Evolutionary conservation across 176 grass and related monocot species (phyloP).

Genomic region (Elaeis guineensis): DNA sequence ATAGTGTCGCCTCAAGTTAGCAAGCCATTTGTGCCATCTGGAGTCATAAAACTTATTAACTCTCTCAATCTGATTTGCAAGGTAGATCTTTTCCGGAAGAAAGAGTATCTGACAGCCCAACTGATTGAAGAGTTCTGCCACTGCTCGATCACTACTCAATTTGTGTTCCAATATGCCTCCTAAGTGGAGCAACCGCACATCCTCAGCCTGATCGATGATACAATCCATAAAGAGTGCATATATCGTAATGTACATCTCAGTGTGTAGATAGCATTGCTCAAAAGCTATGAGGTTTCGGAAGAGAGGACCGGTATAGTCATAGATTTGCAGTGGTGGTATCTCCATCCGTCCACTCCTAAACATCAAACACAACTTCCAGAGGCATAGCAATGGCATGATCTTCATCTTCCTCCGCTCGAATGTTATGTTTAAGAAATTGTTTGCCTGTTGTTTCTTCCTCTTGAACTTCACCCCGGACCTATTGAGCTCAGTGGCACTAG

Average conservation of each 20-base stretch:
- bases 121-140: background rate
- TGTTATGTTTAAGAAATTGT: constrained; percentile 10
- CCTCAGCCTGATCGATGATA: constrained; percentile 8
- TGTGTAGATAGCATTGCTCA: constrained; percentile 19
- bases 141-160: background rate
- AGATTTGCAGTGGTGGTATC: constrained; percentile 31
- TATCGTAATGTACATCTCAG: background rate
- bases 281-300: constrained; percentile 11
- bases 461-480: constrained; percentile 22
- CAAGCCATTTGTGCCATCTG: too few relatives aligned
- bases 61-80: background rate
- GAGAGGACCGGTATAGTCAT: constrained; percentile 14
- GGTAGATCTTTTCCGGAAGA: constrained; percentile 5
- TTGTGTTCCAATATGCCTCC: constrained; percentile 13
- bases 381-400: too few relatives aligned
- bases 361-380: too few relatives aligned
- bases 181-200: constrained; percentile 23
- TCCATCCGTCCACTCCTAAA: constrained; percentile 4
- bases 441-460: background rate
- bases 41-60: constrained; percentile 21
- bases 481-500: constrained; percentile 26
- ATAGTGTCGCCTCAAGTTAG: constrained; percentile 22
- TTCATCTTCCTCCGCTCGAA: background rate
- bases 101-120: background rate
- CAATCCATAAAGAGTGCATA: constrained; percentile 1